Percentiles rank a stretch among this genome's conserved stretches.
phyloP scores from a whole-genome alignment of 2,329 filamentous ascomycete genomes.

The Aspergillus bombycis region DNA sequence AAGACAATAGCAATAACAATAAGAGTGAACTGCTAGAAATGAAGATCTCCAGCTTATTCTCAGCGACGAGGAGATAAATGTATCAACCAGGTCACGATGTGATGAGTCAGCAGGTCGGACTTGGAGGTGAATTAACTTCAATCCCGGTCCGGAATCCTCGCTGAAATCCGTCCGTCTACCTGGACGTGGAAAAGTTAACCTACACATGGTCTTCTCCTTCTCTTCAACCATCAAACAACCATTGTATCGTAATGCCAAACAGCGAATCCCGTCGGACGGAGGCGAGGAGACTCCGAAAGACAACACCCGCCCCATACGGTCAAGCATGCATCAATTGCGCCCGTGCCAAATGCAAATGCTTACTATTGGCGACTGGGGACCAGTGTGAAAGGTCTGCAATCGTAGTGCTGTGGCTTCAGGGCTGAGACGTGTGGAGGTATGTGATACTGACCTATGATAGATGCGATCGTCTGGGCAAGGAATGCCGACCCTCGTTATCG shows the following conservation, averaged over 20 bases:
- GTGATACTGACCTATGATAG: constrained; percentile 22
- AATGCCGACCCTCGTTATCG: constrained; percentile 42
- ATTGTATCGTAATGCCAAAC: background rate
- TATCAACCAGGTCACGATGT: too few relatives aligned
- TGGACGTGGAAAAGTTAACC: too few relatives aligned
- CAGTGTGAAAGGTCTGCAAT: constrained; percentile 15
- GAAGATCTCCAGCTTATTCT: too few relatives aligned
- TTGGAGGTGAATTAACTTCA: too few relatives aligned
- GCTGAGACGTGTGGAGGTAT: background rate
- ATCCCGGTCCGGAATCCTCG: too few relatives aligned
- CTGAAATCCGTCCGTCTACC: too few relatives aligned
- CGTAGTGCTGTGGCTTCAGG: background rate
- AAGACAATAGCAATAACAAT: too few relatives aligned
- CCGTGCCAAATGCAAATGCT: constrained; percentile 30
- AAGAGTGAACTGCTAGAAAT: too few relatives aligned
- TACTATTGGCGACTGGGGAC: constrained; percentile 12
- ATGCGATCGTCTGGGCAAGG: constrained; percentile 48
- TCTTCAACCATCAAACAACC: background rate
- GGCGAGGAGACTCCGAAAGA: background rate
- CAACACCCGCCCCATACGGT: constrained; percentile 14
- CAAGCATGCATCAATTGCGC: constrained; percentile 28
- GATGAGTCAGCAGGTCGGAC: too few relatives aligned
- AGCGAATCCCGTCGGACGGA: background rate
- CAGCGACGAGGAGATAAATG: too few relatives aligned
- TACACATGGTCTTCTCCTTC: too few relatives aligned